These are phyloP conservation scores for Ceratobasidium sp. DNA, from an alignment of 1,284 basidiomycete genomes.

Conservation along the genomic window DNA sequence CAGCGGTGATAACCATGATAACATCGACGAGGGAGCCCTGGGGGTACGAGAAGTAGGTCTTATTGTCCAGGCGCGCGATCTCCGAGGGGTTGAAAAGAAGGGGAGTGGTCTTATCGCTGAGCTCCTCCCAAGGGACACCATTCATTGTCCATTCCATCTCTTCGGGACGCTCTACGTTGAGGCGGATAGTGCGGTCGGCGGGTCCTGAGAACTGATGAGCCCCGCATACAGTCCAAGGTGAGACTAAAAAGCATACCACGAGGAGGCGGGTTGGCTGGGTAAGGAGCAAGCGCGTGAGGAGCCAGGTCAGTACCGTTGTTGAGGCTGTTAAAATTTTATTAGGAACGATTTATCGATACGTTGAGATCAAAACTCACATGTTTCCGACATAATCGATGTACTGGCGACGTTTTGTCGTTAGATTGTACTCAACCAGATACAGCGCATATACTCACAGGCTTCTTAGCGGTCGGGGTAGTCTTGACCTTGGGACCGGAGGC, in stretches of 20 bases:
- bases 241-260: slow-evolving; percentile 5
- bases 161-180: slow-evolving; percentile 14
- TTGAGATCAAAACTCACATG: neutral
- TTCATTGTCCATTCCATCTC: slow-evolving; percentile 36
- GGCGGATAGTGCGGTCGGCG: slow-evolving; percentile 31
- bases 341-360: neutral
- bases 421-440: neutral
- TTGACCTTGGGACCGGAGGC: neutral
- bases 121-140: slow-evolving; percentile 14
- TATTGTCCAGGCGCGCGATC: slow-evolving; percentile 8
- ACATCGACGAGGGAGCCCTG: slow-evolving; percentile 25
- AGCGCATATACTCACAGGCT: neutral
- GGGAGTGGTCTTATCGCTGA: neutral
- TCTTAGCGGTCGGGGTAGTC: slow-evolving; percentile 13
- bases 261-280: slow-evolving; percentile 29
- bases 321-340: neutral
- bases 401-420: neutral
- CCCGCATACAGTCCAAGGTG: neutral
- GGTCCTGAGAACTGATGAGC: neutral
- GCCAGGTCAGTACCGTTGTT: slow-evolving; percentile 32
- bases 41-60: slow-evolving; percentile 20
- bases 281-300: slow-evolving; percentile 17
- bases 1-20: slow-evolving; percentile 29
- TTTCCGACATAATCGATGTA: slow-evolving; percentile 31
- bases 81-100: slow-evolving; percentile 2